phyloP scores from a whole-genome alignment of 495 filamentous ascomycete species.

The Apodospora peruviana region DNA sequence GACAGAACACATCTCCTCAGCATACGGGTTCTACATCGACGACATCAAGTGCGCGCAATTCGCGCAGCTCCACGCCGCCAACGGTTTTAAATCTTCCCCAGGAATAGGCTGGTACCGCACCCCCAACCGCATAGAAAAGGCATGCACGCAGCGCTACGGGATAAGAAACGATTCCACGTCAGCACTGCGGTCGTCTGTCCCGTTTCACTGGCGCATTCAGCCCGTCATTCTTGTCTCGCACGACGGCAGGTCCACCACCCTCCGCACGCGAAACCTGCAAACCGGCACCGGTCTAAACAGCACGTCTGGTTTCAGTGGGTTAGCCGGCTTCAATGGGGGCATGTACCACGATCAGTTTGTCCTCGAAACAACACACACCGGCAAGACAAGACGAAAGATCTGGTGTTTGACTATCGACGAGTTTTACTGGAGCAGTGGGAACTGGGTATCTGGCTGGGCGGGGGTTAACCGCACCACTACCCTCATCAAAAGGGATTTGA shows the following conservation, averaged over 20 bases:
- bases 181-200: constrained; percentile 4
- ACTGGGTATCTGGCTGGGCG: constrained; percentile 13
- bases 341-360: constrained; percentile 20
- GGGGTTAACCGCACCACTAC: constrained; percentile 1
- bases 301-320: not conserved
- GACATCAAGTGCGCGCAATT: constrained; percentile 11
- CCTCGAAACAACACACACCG: constrained; percentile 9
- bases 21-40: constrained; percentile 19
- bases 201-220: constrained; percentile 15
- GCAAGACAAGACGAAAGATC: constrained; percentile 7
- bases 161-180: not conserved
- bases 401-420: constrained; percentile 18
- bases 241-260: constrained; percentile 10
- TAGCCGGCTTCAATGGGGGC: constrained; percentile 8
- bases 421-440: constrained; percentile 15
- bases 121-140: constrained; percentile 4
- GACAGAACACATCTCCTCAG: constrained; percentile 10
- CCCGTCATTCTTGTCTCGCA: constrained; percentile 13
- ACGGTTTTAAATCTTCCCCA: constrained; percentile 13
- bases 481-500: not conserved
- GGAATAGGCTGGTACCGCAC: constrained; percentile 16
- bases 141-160: constrained; percentile 11
- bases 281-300: constrained; percentile 1
- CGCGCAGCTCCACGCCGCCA: constrained; percentile 8
- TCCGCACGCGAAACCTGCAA: constrained; percentile 11